Conservation (phyloP, 257 asterid species). For the Nicotiana noctiflora region DNA sequence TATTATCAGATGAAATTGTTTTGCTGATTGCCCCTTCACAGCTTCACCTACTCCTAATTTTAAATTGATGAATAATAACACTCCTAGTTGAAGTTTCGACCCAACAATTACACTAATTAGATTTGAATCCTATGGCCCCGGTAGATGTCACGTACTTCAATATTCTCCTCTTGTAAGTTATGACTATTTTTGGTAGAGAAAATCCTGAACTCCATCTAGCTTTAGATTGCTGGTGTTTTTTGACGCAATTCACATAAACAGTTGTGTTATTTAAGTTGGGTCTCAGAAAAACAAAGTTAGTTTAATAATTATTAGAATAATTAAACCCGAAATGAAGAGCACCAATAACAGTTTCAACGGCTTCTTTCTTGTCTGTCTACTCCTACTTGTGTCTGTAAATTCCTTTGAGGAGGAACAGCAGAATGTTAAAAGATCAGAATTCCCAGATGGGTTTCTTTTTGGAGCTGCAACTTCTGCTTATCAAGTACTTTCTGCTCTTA, state of each 20-base stretch:
- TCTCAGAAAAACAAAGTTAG: not conserved
- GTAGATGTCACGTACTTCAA: not conserved
- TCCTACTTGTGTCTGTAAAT: conserved; percentile 4
- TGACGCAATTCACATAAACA: not conserved
- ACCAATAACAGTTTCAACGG: not conserved
- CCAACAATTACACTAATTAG: not conserved
- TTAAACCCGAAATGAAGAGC: not conserved
- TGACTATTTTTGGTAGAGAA: not conserved
- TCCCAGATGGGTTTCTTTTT: conserved; percentile 67
- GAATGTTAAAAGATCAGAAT: conserved; percentile 36
- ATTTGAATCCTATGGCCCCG: not conserved
- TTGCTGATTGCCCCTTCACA: not conserved
- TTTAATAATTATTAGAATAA: not conserved
- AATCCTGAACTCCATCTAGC: not conserved
- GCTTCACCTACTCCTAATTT: not conserved
- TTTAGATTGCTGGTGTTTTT: not conserved
- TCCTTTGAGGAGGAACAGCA: conserved; percentile 5
- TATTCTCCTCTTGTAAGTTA: not conserved
- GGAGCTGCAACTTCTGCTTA: conserved; percentile 74
- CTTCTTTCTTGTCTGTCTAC: not conserved
- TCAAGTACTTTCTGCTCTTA: conserved; percentile 29
- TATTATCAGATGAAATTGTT: not conserved
- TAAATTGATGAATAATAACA: not conserved
- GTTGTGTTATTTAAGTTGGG: not conserved
- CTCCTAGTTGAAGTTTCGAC: not conserved